Conservation (phyloP, 192 early-diverging fungal species). For the Rhizophagus prolifer region DNA sequence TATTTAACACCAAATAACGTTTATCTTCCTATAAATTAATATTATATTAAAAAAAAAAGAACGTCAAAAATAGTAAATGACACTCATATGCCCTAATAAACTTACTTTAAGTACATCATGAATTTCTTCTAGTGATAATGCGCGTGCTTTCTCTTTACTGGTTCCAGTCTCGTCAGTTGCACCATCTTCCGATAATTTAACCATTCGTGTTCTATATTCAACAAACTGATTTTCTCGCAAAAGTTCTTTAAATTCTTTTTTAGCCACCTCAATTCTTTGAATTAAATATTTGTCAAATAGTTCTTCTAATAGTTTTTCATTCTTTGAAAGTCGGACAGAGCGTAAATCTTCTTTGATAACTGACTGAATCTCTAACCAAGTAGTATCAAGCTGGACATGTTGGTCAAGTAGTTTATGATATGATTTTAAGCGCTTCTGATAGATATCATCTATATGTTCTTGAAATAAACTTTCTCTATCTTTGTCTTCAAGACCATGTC, state of each 20-base stretch:
- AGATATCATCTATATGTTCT: constrained; percentile 41
- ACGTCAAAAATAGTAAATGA: not conserved
- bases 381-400: constrained; percentile 42
- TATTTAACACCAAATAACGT: constrained; percentile 43
- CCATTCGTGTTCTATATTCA: constrained; percentile 50
- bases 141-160: constrained; percentile 27
- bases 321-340: constrained; percentile 35
- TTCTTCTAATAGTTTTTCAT: constrained; percentile 29
- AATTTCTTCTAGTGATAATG: constrained; percentile 44
- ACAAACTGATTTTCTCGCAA: constrained; percentile 56
- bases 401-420: constrained; percentile 46
- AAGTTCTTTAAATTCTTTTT: constrained; percentile 39
- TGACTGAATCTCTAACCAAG: constrained; percentile 40
- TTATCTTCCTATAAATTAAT: constrained; percentile 47
- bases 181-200: constrained; percentile 47
- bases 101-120: constrained; percentile 49
- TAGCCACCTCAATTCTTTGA: constrained; percentile 36
- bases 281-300: constrained; percentile 42
- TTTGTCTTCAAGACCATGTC: constrained; percentile 31
- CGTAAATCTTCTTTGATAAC: constrained; percentile 42
- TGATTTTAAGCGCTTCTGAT: constrained; percentile 40
- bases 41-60: not conserved
- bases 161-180: constrained; percentile 40
- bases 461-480: constrained; percentile 42
- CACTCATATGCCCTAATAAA: not conserved